These are phyloP conservation scores for Alternaria alternata DNA, from an alignment of 2,329 filamentous ascomycete species.

Conservation along the genomic window DNA sequence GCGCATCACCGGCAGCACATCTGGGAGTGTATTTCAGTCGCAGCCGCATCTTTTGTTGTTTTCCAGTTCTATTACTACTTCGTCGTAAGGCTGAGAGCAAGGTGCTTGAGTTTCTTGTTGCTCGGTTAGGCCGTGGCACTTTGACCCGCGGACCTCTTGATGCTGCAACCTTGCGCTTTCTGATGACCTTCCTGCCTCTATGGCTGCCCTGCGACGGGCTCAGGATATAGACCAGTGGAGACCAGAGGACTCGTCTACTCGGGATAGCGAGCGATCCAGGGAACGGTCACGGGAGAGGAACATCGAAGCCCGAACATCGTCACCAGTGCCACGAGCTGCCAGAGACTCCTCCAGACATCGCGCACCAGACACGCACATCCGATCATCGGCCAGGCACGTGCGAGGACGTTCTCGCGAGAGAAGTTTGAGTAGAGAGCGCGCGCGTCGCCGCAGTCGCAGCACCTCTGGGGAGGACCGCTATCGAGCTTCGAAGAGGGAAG, in stretches of 20 bases:
- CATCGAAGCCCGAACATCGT: constrained; percentile 43
- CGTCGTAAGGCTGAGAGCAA: constrained; percentile 26
- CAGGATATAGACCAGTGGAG: constrained; percentile 56
- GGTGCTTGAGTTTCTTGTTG: constrained; percentile 35
- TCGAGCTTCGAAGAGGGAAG: constrained; percentile 46
- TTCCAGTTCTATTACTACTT: constrained; percentile 17
- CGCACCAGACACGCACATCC: constrained; percentile 39
- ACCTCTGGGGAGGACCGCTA: constrained; percentile 46
- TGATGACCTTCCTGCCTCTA: constrained; percentile 53
- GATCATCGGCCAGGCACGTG: constrained; percentile 34
- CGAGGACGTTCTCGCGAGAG: constrained; percentile 44
- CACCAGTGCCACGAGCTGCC: constrained; percentile 48
- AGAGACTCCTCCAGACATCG: constrained; percentile 44
- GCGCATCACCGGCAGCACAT: constrained; percentile 30
- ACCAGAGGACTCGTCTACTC: constrained; percentile 50
- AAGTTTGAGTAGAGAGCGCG: constrained; percentile 43
- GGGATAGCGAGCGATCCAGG: constrained; percentile 41
- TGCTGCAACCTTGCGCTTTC: constrained; percentile 46
- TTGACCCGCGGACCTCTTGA: constrained; percentile 45
- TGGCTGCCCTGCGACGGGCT: constrained; percentile 53
- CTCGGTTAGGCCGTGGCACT: constrained; percentile 50
- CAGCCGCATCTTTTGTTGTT: constrained; percentile 20
- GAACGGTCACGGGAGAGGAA: constrained; percentile 38
- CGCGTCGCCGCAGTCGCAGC: constrained; percentile 45
- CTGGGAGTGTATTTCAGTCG: constrained; percentile 22